These are phyloP conservation scores for Dovyalis caffra DNA, from an alignment of 345 rosid genomes.

Conservation along the genomic window DNA sequence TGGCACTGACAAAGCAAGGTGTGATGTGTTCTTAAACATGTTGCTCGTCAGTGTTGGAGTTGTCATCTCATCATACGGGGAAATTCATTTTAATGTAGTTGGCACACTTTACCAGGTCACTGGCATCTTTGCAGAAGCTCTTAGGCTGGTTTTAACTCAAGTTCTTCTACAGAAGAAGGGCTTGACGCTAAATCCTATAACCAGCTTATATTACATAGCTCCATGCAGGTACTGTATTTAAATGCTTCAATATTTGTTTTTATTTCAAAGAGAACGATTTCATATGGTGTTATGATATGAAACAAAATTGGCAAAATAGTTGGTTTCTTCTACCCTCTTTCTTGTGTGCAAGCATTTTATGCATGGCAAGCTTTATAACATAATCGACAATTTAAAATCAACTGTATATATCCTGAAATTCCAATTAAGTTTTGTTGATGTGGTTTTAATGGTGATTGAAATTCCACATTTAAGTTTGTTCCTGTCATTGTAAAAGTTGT, in stretches of 20 bases:
- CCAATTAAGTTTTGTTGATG: background rate
- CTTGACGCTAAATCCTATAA: slow-evolving; percentile 81
- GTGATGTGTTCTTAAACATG: slow-evolving; percentile 89
- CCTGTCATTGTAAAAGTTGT: background rate
- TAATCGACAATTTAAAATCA: background rate
- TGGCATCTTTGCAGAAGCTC: slow-evolving; percentile 97
- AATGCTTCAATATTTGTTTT: background rate
- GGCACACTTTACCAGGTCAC: slow-evolving; percentile 96
- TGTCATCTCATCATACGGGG: slow-evolving; percentile 90
- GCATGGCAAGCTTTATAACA: background rate
- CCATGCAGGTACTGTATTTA: slow-evolving; percentile 80
- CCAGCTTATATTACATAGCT: slow-evolving; percentile 94
- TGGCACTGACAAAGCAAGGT: slow-evolving; percentile 90
- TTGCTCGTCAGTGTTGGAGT: slow-evolving; percentile 95
- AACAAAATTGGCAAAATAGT: background rate
- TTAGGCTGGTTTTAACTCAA: slow-evolving; percentile 92
- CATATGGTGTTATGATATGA: background rate
- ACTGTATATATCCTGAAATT: background rate
- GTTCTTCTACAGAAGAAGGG: slow-evolving; percentile 95
- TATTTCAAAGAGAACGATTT: background rate
- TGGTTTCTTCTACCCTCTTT: background rate
- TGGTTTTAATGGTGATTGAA: background rate
- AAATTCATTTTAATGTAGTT: slow-evolving; percentile 85
- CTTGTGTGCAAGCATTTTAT: background rate
- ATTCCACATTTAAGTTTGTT: background rate